Base-by-base conservation (phyloP, 2,329 filamentous ascomycete genomes). In the Pseudogymnoascus sp. region DNA sequence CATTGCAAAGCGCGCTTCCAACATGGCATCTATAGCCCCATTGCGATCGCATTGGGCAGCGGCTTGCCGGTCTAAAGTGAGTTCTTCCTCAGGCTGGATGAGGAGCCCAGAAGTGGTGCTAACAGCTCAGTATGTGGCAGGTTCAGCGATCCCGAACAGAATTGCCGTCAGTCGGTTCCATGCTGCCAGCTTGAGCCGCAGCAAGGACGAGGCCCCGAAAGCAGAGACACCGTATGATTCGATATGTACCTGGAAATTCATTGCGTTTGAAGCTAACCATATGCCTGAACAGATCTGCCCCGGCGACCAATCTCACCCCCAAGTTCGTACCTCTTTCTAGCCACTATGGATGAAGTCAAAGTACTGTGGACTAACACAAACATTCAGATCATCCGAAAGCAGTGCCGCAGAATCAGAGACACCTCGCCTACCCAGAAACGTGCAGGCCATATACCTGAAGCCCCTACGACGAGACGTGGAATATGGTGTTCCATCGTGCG, bases 401-500 rank as follows among this genome's bases (percentile, higher is more conserved):
- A 60, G 59, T n/a, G 6, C 33, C 14, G 16, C 59, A 5, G n/a
- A 78, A 83, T 79, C 66, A 87, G 84, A 88, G 85, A 18, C 14
- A 25, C 62, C 69, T n/a, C 87, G 90, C 67, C 79, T 90, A 40
- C 92, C 92, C 38, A 85, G 91, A 70, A 84, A 87, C 66, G 85
- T 97, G 31, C 90, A 95, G 78, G 90, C 93, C 38, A 80, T 95
- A 50, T 94, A 96, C 76, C 83, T 97, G 60, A 85, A 88, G 66
- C 93, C 94, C 14, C 81, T 97, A 61, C 90, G 89, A 70, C 87
- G 90, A 66, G 79, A 85, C 72, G 81, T 89, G 53, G 76, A 87
- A 71, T 87, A 90, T 73, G 91, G 91, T 61, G 84, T 96, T 37
- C 92, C 92, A 11, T 86, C 89, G 10, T 96, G 91, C 78, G 88